phyloP scores from a whole-genome alignment of 169 alveolate genomes.

The Plasmodium adleri region DNA sequence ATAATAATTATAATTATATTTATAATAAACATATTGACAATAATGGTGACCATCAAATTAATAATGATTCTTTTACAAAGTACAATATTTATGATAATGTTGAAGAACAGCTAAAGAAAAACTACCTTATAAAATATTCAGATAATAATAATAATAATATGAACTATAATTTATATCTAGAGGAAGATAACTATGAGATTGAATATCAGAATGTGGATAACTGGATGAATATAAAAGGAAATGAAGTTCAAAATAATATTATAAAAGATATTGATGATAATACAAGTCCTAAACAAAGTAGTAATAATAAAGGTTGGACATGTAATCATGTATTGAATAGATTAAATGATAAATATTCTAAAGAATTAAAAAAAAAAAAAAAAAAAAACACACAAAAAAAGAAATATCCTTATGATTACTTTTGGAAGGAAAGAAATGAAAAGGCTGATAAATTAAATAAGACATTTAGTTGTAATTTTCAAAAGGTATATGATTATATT shows the following conservation, averaged over 20 bases:
- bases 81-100: constrained; percentile 14
- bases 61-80: too few relatives aligned
- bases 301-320: too few relatives aligned
- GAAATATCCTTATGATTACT: background rate
- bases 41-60: too few relatives aligned
- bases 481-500: constrained; percentile 67
- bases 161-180: constrained; percentile 7
- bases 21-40: too few relatives aligned
- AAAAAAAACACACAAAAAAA: background rate
- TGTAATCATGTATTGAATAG: too few relatives aligned
- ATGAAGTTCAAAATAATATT: background rate
- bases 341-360: too few relatives aligned
- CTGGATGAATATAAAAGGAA: background rate
- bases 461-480: constrained; percentile 25
- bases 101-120: constrained; percentile 32
- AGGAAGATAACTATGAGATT: constrained; percentile 5
- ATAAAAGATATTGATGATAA: background rate
- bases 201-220: constrained; percentile 4
- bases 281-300: too few relatives aligned
- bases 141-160: constrained; percentile 4
- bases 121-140: constrained; percentile 34
- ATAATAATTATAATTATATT: too few relatives aligned
- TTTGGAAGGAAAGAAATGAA: background rate
- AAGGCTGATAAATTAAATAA: background rate
- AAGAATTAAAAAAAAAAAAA: too few relatives aligned